These are phyloP conservation scores for Stentor coeruleus DNA, from an alignment of 73 alveolate genomes.

Conservation along the genomic window DNA sequence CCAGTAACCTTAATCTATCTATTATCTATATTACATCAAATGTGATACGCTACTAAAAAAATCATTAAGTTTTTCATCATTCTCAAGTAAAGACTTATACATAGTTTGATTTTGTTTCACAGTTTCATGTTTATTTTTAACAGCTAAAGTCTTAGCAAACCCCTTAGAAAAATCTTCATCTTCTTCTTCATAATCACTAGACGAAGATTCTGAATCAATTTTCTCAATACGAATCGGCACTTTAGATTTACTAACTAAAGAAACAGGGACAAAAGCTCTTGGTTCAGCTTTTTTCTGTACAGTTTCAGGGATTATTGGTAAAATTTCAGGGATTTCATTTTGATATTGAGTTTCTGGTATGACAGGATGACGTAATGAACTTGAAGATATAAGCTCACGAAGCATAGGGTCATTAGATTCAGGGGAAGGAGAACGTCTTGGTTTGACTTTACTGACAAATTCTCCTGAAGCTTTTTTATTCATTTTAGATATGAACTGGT, in stretches of 20 bases:
- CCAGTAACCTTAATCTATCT: no score
- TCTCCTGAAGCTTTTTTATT: neutral
- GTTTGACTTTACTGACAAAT: neutral
- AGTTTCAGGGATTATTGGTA: neutral
- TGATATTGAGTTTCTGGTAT: neutral
- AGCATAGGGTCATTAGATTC: slow-evolving; percentile 18
- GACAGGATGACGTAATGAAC: neutral
- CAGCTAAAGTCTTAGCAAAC: neutral
- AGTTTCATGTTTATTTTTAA: neutral
- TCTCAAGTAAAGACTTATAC: neutral
- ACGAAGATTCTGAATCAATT: no score
- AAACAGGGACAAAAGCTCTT: neutral
- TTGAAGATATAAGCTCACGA: slow-evolving; percentile 3
- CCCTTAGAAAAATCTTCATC: no score
- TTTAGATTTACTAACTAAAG: neutral
- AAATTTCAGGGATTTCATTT: neutral
- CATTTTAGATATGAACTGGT: neutral
- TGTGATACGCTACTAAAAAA: neutral
- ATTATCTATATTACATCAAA: neutral
- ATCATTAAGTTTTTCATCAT: slow-evolving; percentile 6
- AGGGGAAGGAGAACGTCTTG: slow-evolving; percentile 25
- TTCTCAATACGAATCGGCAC: no score
- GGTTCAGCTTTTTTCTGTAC: neutral
- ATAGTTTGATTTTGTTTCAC: neutral
- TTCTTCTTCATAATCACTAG: no score